Conservation (phyloP, 2,329 filamentous ascomycete species). For the Cephalotrichum gorgonifer region DNA sequence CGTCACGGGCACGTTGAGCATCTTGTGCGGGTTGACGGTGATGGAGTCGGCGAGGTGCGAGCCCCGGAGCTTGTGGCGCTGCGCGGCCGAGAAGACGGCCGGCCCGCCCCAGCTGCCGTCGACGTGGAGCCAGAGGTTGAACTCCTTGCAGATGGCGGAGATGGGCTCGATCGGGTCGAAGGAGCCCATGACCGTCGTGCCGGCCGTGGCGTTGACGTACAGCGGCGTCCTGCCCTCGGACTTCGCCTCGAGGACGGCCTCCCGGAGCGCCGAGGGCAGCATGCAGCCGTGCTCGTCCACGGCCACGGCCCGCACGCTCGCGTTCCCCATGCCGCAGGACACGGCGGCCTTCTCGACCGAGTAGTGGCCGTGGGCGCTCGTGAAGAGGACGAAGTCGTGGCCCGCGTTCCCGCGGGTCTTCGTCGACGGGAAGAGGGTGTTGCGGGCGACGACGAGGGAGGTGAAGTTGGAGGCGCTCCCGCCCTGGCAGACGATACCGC, state of each 20-base stretch:
- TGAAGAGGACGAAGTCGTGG: conserved; percentile 71
- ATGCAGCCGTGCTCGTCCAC: conserved; percentile 67
- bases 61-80: conserved; percentile 56
- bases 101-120: conserved; percentile 88
- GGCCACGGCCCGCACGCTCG: conserved; percentile 62
- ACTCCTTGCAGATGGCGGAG: conserved; percentile 55
- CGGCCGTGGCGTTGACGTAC: conserved; percentile 91
- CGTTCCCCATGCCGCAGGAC: conserved; percentile 72
- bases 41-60: conserved; percentile 68
- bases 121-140: conserved; percentile 83
- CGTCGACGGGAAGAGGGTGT: conserved; percentile 69
- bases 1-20: conserved; percentile 84
- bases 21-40: conserved; percentile 92
- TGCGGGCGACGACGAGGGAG: conserved; percentile 78
- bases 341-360: conserved; percentile 91
- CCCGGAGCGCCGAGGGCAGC: conserved; percentile 53
- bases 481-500: conserved; percentile 71
- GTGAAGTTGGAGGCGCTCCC: conserved; percentile 78
- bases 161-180: conserved; percentile 73
- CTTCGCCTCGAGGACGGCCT: conserved; percentile 51
- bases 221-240: conserved; percentile 68
- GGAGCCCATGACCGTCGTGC: conserved; percentile 84
- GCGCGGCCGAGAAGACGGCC: conserved; percentile 63
- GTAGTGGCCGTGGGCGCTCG: conserved; percentile 85
- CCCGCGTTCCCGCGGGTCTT: conserved; percentile 61